phyloP scores from a whole-genome alignment of 306 rosid genomes.

The Arachis stenosperma region DNA sequence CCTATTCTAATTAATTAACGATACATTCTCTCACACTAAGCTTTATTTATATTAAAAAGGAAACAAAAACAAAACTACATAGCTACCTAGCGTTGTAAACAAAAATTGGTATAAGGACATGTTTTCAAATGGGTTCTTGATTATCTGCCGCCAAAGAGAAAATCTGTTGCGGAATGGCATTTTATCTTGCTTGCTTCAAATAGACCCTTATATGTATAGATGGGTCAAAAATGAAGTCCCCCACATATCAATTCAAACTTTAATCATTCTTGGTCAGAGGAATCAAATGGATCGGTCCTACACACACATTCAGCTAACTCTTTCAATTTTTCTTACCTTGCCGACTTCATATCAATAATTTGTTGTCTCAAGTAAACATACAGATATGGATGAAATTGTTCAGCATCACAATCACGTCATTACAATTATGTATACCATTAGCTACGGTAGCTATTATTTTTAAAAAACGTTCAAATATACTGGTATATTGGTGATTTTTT shows the following conservation, averaged over 20 bases:
- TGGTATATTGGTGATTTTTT: too few relatives aligned
- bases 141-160: conserved; percentile 1
- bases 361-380: too few relatives aligned
- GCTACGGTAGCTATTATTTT: background rate
- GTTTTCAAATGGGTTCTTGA: background rate
- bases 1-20: too few relatives aligned
- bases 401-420: background rate
- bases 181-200: background rate
- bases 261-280: conserved; percentile 2
- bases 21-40: background rate
- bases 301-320: background rate
- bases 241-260: background rate
- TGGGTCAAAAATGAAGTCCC: background rate
- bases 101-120: background rate
- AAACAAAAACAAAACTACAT: background rate
- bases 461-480: background rate
- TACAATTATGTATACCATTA: background rate
- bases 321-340: background rate
- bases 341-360: background rate
- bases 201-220: background rate
- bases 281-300: background rate
- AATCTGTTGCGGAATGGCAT: background rate
- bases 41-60: background rate
- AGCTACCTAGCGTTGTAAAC: background rate
- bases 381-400: too few relatives aligned